These are phyloP conservation scores for Microdochium trichocladiopsis DNA, from an alignment of 2,329 filamentous ascomycete species.

Conservation along the genomic window DNA sequence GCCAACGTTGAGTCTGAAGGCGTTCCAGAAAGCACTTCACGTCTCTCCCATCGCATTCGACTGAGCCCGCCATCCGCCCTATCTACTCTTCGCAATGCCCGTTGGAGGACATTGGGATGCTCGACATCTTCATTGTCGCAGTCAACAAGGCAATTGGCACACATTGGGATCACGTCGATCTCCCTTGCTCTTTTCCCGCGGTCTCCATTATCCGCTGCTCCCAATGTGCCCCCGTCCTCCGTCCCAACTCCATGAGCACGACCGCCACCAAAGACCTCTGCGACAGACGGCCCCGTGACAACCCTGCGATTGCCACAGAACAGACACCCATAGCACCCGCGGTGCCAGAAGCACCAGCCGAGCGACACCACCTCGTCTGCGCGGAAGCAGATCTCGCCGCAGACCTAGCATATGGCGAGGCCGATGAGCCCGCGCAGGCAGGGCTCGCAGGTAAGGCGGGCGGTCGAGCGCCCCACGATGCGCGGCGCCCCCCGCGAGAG, in stretches of 20 bases:
- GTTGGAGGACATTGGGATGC: conserved; percentile 25
- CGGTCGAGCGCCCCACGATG: conserved; percentile 32
- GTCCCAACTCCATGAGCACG: not conserved
- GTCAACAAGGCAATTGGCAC: conserved; percentile 35
- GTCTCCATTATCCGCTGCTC: conserved; percentile 33
- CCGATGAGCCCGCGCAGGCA: conserved; percentile 42
- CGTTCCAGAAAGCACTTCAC: not conserved
- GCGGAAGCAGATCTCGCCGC: conserved; percentile 45
- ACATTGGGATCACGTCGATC: conserved; percentile 40
- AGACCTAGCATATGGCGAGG: conserved; percentile 51
- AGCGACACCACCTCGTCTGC: conserved; percentile 48
- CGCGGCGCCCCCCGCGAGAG: conserved; percentile 25
- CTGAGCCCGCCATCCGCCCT: conserved; percentile 38
- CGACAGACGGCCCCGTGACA: conserved; percentile 23
- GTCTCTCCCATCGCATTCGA: conserved; percentile 31
- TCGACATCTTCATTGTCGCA: conserved; percentile 26
- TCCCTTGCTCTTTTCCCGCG: conserved; percentile 25
- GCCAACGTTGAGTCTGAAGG: not conserved
- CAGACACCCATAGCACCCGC: conserved; percentile 47
- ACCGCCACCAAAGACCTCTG: conserved; percentile 21
- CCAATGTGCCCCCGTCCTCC: conserved; percentile 28
- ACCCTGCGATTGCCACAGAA: conserved; percentile 37
- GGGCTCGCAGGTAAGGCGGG: conserved; percentile 38
- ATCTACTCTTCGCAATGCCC: conserved; percentile 35
- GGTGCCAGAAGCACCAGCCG: conserved; percentile 57